Conservation (phyloP, 2,329 filamentous ascomycete genomes). For the Penicillium sp. region DNA sequence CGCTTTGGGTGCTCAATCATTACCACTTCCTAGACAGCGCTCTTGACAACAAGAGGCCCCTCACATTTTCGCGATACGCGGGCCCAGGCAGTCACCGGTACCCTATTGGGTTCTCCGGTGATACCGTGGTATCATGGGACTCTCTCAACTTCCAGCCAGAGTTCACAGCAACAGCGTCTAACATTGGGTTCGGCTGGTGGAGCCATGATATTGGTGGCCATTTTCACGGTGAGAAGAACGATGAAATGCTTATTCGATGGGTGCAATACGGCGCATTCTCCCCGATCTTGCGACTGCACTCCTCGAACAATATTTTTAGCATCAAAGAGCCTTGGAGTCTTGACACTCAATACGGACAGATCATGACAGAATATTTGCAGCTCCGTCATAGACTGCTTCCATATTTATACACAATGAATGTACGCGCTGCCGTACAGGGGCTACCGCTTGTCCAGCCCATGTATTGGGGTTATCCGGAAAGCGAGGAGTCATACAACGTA, state of each 20-base stretch:
- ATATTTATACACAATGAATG: not conserved
- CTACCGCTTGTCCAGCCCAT: not conserved
- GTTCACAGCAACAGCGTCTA: conserved; percentile 65
- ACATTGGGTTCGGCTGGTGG: conserved; percentile 73
- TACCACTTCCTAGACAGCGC: not conserved
- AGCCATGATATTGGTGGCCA: conserved; percentile 72
- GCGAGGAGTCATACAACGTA: not conserved
- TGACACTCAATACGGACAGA: not conserved
- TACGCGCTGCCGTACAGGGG: not conserved
- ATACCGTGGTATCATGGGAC: not conserved
- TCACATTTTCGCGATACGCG: not conserved
- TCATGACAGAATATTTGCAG: not conserved
- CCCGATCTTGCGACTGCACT: not conserved
- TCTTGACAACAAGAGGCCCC: not conserved
- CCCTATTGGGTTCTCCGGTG: not conserved
- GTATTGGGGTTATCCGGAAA: not conserved
- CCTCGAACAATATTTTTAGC: not conserved
- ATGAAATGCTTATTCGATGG: conserved; percentile 66
- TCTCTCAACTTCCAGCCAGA: not conserved
- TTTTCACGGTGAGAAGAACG: conserved; percentile 61
- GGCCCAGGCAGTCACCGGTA: not conserved
- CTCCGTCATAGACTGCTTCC: not conserved
- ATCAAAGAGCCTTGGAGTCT: conserved; percentile 1
- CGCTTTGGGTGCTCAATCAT: not conserved
- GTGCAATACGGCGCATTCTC: not conserved